Evolutionary conservation across 768 basidiomycete species (phyloP).

Genomic region (Termitomyces sp.): DNA sequence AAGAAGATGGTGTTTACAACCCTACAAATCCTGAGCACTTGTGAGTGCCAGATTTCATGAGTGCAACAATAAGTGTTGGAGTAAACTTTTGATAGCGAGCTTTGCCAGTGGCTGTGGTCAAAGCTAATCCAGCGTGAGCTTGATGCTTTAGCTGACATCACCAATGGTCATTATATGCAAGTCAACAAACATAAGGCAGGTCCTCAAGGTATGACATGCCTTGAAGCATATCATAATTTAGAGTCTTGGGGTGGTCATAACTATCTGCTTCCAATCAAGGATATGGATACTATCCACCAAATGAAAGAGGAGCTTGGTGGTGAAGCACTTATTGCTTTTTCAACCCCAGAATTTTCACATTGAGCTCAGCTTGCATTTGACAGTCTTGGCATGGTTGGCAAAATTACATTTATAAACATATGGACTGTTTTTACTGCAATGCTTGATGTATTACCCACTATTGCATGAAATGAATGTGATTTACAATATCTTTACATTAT

Average conservation of each 20-base stretch:
- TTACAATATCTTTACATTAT: no score
- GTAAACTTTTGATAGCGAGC: background rate
- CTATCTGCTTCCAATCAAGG: constrained; percentile 20
- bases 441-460: background rate
- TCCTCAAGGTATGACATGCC: constrained; percentile 25
- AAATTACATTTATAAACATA: background rate
- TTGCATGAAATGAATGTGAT: background rate
- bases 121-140: constrained; percentile 17
- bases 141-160: constrained; percentile 7
- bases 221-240: constrained; percentile 18
- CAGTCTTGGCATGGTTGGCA: background rate
- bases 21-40: constrained; percentile 17
- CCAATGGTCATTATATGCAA: constrained; percentile 21
- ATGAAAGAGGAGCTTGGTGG: constrained; percentile 27
- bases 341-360: constrained; percentile 18
- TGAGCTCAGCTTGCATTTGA: constrained; percentile 2
- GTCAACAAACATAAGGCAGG: constrained; percentile 26
- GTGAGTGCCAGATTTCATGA: constrained; percentile 15
- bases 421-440: background rate
- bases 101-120: constrained; percentile 23
- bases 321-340: constrained; percentile 25
- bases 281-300: constrained; percentile 13
- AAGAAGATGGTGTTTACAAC: constrained; percentile 18
- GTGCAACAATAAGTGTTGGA: constrained; percentile 1
- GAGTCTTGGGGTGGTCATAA: constrained; percentile 21